phyloP scores from a whole-genome alignment of 257 asterid species.

The Salvia splendens region DNA sequence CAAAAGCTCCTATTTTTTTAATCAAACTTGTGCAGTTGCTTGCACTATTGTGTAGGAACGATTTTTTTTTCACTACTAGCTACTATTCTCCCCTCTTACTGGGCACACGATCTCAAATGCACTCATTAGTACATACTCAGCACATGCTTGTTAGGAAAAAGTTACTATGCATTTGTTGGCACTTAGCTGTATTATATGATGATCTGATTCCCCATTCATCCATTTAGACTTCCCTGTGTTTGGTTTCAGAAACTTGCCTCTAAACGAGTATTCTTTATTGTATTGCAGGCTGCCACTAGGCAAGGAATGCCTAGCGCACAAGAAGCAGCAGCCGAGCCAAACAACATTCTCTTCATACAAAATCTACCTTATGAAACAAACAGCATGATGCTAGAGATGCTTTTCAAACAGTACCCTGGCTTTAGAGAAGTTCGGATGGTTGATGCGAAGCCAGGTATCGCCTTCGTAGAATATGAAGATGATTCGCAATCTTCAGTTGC shows the following conservation, averaged over 20 bases:
- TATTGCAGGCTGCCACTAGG: constrained; percentile 64
- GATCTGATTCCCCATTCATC: neutral
- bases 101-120: neutral
- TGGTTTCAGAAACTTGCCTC: neutral
- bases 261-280: neutral
- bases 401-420: constrained; percentile 93
- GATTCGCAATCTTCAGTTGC: constrained; percentile 86
- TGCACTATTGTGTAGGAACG: neutral
- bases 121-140: neutral
- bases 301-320: constrained; percentile 59
- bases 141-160: neutral
- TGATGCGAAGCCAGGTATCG: constrained; percentile 95
- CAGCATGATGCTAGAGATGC: constrained; percentile 91
- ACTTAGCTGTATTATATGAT: constrained; percentile 1
- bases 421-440: constrained; percentile 95
- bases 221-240: neutral
- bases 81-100: neutral
- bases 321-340: constrained; percentile 70
- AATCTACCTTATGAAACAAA: constrained; percentile 87
- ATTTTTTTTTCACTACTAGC: neutral
- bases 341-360: constrained; percentile 83
- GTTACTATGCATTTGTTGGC: neutral
- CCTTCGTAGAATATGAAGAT: constrained; percentile 91
- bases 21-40: neutral
- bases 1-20: neutral